Evolutionary conservation across 2,329 filamentous ascomycete genomes (phyloP).

Genomic region (Penicillium sp.): DNA sequence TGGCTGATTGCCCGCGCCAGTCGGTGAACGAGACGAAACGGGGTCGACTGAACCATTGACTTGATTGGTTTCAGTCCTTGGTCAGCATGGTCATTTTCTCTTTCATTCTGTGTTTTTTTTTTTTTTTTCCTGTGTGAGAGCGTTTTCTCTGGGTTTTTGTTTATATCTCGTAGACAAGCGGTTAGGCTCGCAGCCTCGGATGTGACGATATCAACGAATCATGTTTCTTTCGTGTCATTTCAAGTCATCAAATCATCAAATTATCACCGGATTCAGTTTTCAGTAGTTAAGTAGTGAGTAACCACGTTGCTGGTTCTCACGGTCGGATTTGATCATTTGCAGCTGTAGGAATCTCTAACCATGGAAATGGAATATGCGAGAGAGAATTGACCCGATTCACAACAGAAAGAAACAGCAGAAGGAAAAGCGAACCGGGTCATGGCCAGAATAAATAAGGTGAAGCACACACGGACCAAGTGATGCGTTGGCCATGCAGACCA

Average conservation of each 20-base stretch:
- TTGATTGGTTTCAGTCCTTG: too few species aligned
- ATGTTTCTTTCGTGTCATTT: slow-evolving; percentile 1
- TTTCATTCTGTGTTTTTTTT: slow-evolving; percentile 10
- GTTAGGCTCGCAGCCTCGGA: slow-evolving; percentile 35
- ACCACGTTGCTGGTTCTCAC: too few species aligned
- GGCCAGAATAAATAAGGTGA: slow-evolving; percentile 17
- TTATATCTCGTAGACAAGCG: slow-evolving; percentile 24
- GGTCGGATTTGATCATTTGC: too few species aligned
- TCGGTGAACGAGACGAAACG: slow-evolving; percentile 47
- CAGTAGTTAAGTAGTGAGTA: too few species aligned
- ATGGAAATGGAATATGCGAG: too few species aligned
- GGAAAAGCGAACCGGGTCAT: slow-evolving; percentile 1
- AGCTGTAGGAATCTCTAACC: too few species aligned
- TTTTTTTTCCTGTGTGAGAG: slow-evolving; percentile 6
- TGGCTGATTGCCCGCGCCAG: slow-evolving; percentile 90
- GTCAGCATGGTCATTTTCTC: too few species aligned
- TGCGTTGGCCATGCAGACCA: slow-evolving; percentile 21
- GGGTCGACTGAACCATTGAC: slow-evolving; percentile 1
- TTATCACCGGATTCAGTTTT: too few species aligned
- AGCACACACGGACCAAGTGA: slow-evolving; percentile 23
- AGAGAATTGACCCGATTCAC: too few species aligned
- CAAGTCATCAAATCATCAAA: background rate
- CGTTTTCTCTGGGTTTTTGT: slow-evolving; percentile 11
- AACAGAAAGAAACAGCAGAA: too few species aligned
- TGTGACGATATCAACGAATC: slow-evolving; percentile 48